Evolutionary conservation across 164 flowering plant genomes (phyloP).

Genomic region (Piper betle): DNA sequence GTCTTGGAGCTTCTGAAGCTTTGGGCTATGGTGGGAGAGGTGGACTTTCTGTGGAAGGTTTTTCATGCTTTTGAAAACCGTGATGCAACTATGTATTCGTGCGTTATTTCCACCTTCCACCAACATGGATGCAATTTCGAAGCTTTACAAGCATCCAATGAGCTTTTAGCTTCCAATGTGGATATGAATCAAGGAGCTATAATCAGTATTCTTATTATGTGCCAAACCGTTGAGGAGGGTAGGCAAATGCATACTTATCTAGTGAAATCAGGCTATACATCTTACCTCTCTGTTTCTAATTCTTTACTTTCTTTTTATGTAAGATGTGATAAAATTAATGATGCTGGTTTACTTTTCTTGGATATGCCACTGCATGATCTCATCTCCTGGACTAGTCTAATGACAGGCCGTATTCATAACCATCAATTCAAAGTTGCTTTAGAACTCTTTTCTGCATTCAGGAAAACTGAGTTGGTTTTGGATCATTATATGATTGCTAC

Average conservation of each 20-base stretch:
- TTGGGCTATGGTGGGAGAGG: constrained; percentile 4
- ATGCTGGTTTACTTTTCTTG: constrained; percentile 12
- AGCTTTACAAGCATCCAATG: constrained; percentile 5
- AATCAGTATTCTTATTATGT: constrained; percentile 10
- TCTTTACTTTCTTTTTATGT: constrained; percentile 15
- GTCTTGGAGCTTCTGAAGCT: constrained; percentile 1
- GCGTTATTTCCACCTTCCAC: constrained; percentile 5
- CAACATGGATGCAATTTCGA: constrained; percentile 6
- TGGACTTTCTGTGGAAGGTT: constrained; percentile 3
- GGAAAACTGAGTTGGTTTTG: constrained; percentile 2
- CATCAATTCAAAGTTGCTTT: constrained; percentile 3
- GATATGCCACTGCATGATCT: constrained; percentile 8
- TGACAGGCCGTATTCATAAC: constrained; percentile 10
- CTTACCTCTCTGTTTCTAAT: constrained; percentile 7
- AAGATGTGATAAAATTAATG: constrained; percentile 13
- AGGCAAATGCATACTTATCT: constrained; percentile 12
- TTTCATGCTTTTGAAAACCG: constrained; percentile 1
- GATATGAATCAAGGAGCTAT: constrained; percentile 8
- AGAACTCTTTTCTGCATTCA: constrained; percentile 1
- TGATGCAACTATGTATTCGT: constrained; percentile 5
- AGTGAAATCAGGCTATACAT: constrained; percentile 10
- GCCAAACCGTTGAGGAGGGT: constrained; percentile 11
- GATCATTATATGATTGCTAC: constrained; percentile 7
- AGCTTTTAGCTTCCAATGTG: constrained; percentile 4
- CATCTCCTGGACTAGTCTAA: constrained; percentile 14